phyloP scores from a whole-genome alignment of 345 rosid species.

The Barbarea vulgaris region DNA sequence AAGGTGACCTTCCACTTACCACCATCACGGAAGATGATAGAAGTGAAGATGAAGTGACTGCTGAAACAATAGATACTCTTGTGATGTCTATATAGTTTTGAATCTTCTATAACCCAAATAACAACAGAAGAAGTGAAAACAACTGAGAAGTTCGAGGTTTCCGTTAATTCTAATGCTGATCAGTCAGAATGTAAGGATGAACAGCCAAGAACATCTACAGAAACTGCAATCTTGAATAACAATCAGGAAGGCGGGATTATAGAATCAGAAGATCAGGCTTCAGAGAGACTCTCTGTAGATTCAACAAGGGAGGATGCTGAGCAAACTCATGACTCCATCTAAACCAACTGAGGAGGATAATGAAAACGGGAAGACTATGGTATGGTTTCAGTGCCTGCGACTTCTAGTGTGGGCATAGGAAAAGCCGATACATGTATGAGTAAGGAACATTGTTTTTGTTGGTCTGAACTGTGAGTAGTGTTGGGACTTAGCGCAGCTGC shows the following conservation, averaged over 20 bases:
- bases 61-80: constrained; percentile 32
- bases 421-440: constrained; percentile 41
- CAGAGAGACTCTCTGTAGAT: constrained; percentile 27
- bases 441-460: constrained; percentile 38
- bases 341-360: constrained; percentile 35
- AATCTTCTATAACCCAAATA: constrained; percentile 17
- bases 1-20: constrained; percentile 32
- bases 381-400: constrained; percentile 42
- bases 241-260: constrained; percentile 39
- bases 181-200: constrained; percentile 42
- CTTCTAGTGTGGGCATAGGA: constrained; percentile 37
- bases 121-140: constrained; percentile 24
- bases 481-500: constrained; percentile 81
- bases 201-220: constrained; percentile 43
- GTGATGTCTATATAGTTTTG: constrained; percentile 5
- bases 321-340: constrained; percentile 41
- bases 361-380: constrained; percentile 37
- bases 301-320: constrained; percentile 41
- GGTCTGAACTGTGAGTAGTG: constrained; percentile 36
- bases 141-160: constrained; percentile 34
- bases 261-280: constrained; percentile 41
- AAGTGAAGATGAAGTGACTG: constrained; percentile 39
- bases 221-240: constrained; percentile 40
- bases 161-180: constrained; percentile 36
- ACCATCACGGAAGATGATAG: constrained; percentile 36